A percentile compares a stretch with the other conserved stretches of the same genome.
Conservation (phyloP, 2,329 filamentous ascomycete species). For the Alternaria viburni region DNA sequence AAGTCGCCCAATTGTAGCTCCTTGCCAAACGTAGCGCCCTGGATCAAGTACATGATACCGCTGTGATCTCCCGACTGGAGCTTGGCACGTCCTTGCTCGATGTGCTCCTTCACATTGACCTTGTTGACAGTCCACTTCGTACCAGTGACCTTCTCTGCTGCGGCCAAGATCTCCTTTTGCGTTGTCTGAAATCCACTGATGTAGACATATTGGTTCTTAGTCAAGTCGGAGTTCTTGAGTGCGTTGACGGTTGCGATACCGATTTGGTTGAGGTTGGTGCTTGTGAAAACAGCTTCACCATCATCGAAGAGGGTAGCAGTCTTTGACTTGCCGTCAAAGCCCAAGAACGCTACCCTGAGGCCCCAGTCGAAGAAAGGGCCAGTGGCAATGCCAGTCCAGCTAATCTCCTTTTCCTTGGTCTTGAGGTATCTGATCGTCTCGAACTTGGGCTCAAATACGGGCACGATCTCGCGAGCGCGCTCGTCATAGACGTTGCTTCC, state of each 20-base stretch:
- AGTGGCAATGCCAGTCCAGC: conserved; percentile 60
- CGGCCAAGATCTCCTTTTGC: conserved; percentile 63
- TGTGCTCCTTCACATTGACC: conserved; percentile 41
- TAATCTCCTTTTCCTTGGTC: conserved; percentile 55
- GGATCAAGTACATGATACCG: conserved; percentile 29
- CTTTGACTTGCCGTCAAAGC: conserved; percentile 58
- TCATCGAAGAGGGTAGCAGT: conserved; percentile 63
- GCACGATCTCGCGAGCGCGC: conserved; percentile 51
- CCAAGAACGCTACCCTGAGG: conserved; percentile 58
- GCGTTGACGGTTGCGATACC: conserved; percentile 60
- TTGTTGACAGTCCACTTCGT: conserved; percentile 58
- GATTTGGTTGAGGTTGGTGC: conserved; percentile 60
- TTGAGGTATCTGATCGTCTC: conserved; percentile 60
- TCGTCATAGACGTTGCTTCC: conserved; percentile 50
- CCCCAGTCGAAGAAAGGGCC: conserved; percentile 67
- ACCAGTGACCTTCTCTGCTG: conserved; percentile 61
- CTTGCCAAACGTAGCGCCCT: conserved; percentile 21
- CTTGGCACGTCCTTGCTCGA: conserved; percentile 42
- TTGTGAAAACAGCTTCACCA: conserved; percentile 60
- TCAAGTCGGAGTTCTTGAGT: conserved; percentile 58
- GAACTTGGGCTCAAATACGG: conserved; percentile 60
- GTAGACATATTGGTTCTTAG: conserved; percentile 64
- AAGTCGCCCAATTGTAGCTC: conserved; percentile 32
- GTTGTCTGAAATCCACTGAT: conserved; percentile 64
- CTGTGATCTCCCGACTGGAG: conserved; percentile 45